Base-by-base conservation (phyloP, 176 grass and related monocot genomes). In the Musa itinerans region DNA sequence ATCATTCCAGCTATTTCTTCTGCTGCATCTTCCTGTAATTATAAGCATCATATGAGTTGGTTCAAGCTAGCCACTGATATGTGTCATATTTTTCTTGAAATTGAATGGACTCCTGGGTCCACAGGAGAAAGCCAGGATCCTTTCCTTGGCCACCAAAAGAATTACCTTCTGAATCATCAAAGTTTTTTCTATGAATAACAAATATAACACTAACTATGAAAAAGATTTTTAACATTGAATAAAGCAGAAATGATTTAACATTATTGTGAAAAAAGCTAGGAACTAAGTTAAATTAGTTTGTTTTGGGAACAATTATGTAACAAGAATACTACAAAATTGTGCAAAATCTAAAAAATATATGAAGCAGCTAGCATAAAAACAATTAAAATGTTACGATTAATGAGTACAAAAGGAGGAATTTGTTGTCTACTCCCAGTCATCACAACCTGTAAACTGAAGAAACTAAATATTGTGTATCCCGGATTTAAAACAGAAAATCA, bases 1-100 rank as follows among this genome's bases (percentile, higher is more conserved):
- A 89, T 86, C 52, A 75, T 23, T 48, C 69, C 72, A 14, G 81
- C 63, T 54, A 89, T 86, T 71, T 89, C 83, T 54, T 89, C 78
- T 49, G 55, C 70, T 20, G 56, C 83, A 81, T 89, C 87, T 58
- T 83, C 87, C 83, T 89, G 69, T 13, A n/a, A 80, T 67, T 29
- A 71, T 52, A 61, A 75, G 0, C 10, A 78, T 61, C 12, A 52
- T 52, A 68, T 64, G 63, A 52, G 53, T 76, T 10, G 78, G 54
- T 12, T 69, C 50, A 20, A 27, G 17, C 23, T 68, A 26, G 3
- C 65, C 62, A 62, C 15, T 19, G 70, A 23, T 50, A 65, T 9
- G 51, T 15, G 4, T 43, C 34, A 43, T 43, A 6, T 43, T 43
- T 29, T 43, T 43, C 3, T 43, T 43, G 4, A 43, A 43, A 43